Conservation (phyloP, 768 basidiomycete species). For the Calocera viscosa region DNA sequence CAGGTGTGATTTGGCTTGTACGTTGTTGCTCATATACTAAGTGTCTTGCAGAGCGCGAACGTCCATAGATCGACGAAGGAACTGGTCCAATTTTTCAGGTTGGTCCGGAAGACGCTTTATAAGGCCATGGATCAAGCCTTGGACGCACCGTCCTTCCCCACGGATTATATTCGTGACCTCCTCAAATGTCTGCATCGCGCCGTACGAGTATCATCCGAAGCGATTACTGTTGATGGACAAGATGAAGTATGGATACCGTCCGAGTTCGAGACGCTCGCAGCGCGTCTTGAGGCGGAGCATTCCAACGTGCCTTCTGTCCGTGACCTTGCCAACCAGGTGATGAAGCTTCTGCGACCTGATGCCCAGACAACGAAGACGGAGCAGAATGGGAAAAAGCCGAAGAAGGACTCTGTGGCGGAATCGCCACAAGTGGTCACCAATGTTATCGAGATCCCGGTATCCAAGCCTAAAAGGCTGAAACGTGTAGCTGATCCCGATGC, state of each 20-base stretch:
- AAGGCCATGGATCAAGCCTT: background rate
- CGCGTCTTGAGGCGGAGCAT: constrained; percentile 16
- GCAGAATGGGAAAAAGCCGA: background rate
- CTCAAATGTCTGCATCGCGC: background rate
- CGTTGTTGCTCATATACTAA: background rate
- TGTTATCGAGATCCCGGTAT: background rate
- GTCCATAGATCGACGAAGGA: background rate
- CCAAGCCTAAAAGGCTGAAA: background rate
- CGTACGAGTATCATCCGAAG: background rate
- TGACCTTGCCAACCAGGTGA: background rate
- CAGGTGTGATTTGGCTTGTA: background rate
- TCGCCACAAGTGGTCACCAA: background rate
- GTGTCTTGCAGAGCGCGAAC: background rate
- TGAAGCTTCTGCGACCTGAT: background rate
- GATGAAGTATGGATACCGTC: background rate
- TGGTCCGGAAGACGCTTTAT: background rate
- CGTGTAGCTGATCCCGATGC: constrained; percentile 20
- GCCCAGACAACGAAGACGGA: background rate
- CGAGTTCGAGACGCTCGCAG: constrained; percentile 19
- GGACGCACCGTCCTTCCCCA: background rate
- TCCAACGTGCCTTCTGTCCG: background rate
- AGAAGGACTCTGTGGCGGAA: background rate
- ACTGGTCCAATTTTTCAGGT: background rate
- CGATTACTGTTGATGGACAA: background rate
- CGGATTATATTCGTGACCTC: background rate